phyloP scores from a whole-genome alignment of 2,329 filamentous ascomycete species.

The Sclerotinia glacialis region DNA sequence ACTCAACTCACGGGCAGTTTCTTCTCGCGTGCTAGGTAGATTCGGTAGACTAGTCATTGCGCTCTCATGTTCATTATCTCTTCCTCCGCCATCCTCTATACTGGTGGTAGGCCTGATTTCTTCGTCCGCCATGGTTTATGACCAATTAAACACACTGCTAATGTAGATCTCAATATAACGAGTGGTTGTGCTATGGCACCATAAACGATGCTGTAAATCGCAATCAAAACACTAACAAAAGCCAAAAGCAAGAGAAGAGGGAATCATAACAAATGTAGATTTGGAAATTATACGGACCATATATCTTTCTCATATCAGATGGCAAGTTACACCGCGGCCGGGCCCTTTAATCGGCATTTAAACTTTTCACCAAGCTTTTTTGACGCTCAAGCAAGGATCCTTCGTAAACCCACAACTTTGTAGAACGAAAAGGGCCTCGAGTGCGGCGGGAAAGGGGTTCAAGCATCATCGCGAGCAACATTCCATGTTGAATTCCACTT shows the following conservation, averaged over 20 bases:
- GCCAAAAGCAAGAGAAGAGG: background rate
- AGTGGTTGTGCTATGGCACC: background rate
- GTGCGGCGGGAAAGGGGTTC: constrained; percentile 6
- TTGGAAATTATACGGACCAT: constrained; percentile 11
- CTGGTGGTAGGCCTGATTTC: constrained; percentile 11
- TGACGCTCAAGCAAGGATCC: background rate
- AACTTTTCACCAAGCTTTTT: constrained; percentile 15
- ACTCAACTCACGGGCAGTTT: constrained; percentile 3
- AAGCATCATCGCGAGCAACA: constrained; percentile 13
- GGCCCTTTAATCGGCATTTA: background rate
- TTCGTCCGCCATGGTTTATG: constrained; percentile 10
- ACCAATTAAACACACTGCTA: background rate
- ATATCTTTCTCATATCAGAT: background rate
- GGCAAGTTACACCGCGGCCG: background rate
- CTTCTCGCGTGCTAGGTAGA: background rate
- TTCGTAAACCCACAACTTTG: constrained; percentile 9
- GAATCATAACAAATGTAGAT: background rate
- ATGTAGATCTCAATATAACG: background rate
- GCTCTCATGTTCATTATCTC: constrained; percentile 12
- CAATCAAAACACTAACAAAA: background rate
- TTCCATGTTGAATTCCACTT: constrained; percentile 17
- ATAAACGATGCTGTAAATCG: background rate
- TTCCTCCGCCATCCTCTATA: constrained; percentile 8
- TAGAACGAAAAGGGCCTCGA: background rate
- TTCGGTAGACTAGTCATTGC: background rate